These are phyloP conservation scores for Cryptosporidium baileyi DNA, from an alignment of 169 alveolate species.

Conservation along the genomic window DNA sequence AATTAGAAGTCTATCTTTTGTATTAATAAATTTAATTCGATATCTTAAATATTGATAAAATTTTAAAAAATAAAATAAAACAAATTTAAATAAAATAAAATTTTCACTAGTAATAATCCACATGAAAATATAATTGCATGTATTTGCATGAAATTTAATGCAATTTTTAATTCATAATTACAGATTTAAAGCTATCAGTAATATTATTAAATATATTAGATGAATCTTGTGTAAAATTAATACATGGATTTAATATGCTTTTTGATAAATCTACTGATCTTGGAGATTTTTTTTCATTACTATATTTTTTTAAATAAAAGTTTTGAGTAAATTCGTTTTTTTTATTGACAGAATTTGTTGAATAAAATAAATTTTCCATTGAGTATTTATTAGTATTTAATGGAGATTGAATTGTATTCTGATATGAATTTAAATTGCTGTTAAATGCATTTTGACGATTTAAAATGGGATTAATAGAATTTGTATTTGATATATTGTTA, in stretches of 20 bases:
- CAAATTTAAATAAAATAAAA: no score
- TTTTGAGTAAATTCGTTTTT: not conserved
- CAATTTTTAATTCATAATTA: not conserved
- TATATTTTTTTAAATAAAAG: not conserved
- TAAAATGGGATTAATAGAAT: not conserved
- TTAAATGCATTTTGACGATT: not conserved
- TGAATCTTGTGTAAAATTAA: conserved; percentile 43
- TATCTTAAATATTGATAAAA: no score
- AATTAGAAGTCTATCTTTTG: no score
- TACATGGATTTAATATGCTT: conserved; percentile 38
- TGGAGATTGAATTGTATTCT: not conserved
- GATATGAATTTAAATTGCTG: not conserved
- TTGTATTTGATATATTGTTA: not conserved
- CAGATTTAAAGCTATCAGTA: conserved; percentile 50
- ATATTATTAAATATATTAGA: conserved; percentile 14
- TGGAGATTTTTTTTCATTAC: conserved; percentile 38
- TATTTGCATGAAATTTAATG: no score
- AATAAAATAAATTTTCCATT: not conserved
- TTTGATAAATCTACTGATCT: conserved; percentile 27
- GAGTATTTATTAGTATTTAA: conserved; percentile 36
- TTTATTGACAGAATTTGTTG: not conserved
- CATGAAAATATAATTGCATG: no score
- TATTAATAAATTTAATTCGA: no score
- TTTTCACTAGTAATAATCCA: no score
- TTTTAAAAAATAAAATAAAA: no score